phyloP scores from a whole-genome alignment of 1,284 basidiomycete species.

The Pseudozyma pruni region DNA sequence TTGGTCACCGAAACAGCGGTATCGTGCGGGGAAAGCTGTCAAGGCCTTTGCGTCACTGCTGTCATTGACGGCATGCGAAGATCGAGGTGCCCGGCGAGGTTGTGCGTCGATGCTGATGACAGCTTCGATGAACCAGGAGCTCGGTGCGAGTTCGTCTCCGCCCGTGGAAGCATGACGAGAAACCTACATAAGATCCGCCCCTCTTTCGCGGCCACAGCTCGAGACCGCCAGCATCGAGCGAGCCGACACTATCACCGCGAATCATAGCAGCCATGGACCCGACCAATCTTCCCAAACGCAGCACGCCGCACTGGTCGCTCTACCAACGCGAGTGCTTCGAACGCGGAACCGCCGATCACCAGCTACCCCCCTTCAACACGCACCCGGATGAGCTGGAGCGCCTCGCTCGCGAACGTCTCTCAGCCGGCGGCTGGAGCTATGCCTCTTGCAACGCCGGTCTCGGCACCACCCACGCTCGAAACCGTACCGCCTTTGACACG shows the following conservation, averaged over 20 bases:
- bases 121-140: background rate
- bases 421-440: conserved; percentile 73
- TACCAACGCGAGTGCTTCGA: conserved; percentile 74
- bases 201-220: too few species aligned
- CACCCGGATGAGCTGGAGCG: conserved; percentile 72
- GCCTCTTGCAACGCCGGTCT: conserved; percentile 73
- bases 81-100: too few species aligned
- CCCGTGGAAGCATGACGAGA: too few species aligned
- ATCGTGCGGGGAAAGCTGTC: background rate
- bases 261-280: conserved; percentile 70
- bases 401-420: conserved; percentile 72
- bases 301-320: conserved; percentile 73
- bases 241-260: too few species aligned
- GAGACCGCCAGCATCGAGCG: too few species aligned
- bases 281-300: conserved; percentile 72
- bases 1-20: conserved; percentile 3
- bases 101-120: too few species aligned
- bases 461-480: conserved; percentile 73
- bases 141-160: too few species aligned
- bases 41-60: too few species aligned
- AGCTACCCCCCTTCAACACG: conserved; percentile 49
- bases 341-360: conserved; percentile 19
- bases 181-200: too few species aligned
- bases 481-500: conserved; percentile 68
- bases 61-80: too few species aligned